Base-by-base conservation (phyloP, 1,284 basidiomycete genomes). In the Ceratobasidium sp. region DNA sequence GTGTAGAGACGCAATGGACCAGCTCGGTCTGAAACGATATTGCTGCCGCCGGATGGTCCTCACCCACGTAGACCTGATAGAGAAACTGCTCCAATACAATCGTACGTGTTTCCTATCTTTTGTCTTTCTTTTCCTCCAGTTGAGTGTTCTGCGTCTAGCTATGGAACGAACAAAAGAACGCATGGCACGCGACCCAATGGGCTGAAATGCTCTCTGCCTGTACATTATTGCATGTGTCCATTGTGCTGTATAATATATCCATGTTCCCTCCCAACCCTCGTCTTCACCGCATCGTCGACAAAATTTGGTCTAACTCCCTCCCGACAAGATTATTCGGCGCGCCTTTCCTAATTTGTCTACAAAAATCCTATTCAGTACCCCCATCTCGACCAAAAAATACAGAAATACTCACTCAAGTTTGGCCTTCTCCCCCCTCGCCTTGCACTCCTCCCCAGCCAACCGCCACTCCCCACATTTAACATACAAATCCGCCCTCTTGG, bases 31-130 rank as follows among this genome's bases (percentile, higher is more conserved):
- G 77, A 97, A 96, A 86, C 89, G 97, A 78, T 99, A 99, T 86
- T 99, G 97, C 87, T 99, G 97, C 86, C 90, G 97, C 66, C 91
- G 97, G 76, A 99, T 99, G 97, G 95, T 99, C 13, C 88, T 99
- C 77, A 99, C 97, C 0, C 97, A 99, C 85, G 97, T 98, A 80
- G 97, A 98, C 86, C 89, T 98, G 79, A 98, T 98, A 82, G 97
- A 98, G 86, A 98, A 98, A 86, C 89, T 98, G 23, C 88, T 98
- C 39, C 95, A 97, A 83, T 98, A 98, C 86, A 98, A 97, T 87
- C 96, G 97, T 98, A 81, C 83, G 96, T 91, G 40, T 44, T 33
- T 58, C 6, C 56, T 20, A 20, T 18, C 39, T n/a, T 33, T 61
- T 66, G 6, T 3, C 13, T 33, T n/a, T 55, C 10, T 64, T 56